Conservation (phyloP, 768 basidiomycete species). For the Tricholoma flavovirens region DNA sequence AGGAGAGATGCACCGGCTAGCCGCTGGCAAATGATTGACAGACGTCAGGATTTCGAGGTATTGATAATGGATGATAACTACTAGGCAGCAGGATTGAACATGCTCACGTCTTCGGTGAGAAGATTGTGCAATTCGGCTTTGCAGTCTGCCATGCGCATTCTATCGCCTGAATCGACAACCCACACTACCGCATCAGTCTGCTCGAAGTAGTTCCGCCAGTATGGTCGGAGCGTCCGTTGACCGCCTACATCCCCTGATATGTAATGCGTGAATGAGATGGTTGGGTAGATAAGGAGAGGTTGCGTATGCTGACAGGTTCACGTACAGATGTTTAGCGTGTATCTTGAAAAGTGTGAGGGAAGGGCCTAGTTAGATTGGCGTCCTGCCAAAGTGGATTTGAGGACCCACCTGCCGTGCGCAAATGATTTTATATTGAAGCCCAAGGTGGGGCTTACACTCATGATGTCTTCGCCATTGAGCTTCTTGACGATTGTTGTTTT, state of each 20-base stretch:
- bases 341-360: constrained; percentile 34
- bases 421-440: constrained; percentile 99
- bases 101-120: constrained; percentile 84
- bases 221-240: constrained; percentile 90
- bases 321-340: constrained; percentile 78
- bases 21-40: constrained; percentile 47
- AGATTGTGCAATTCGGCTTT: constrained; percentile 80
- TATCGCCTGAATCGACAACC: constrained; percentile 96
- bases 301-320: constrained; percentile 3
- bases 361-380: constrained; percentile 11
- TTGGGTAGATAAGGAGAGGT: background rate
- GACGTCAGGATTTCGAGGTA: constrained; percentile 2
- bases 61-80: background rate
- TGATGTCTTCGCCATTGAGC: constrained; percentile 88
- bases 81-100: constrained; percentile 3
- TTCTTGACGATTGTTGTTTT: constrained; percentile 98
- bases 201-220: constrained; percentile 99
- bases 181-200: constrained; percentile 97
- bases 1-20: constrained; percentile 93
- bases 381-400: constrained; percentile 16
- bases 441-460: constrained; percentile 83
- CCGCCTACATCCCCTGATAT: constrained; percentile 94
- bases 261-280: background rate
- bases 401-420: constrained; percentile 75
- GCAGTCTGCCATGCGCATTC: constrained; percentile 87